Evolutionary conservation across 2,329 filamentous ascomycete genomes (phyloP), one percentile per base, ranked within the genome.

Genomic region (Fusarium xylarioides): DNA sequence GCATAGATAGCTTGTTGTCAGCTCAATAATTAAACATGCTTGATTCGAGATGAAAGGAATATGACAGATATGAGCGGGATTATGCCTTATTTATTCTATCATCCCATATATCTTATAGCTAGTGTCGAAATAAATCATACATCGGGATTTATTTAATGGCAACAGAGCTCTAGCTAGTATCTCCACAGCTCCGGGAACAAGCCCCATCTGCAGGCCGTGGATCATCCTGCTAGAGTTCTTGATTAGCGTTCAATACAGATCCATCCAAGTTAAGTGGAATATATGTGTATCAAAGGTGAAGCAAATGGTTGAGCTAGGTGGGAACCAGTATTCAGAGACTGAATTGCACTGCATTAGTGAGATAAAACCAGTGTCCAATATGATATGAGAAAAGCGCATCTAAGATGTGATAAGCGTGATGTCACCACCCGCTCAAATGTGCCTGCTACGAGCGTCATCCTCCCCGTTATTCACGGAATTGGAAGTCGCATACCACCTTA

Each of bases 341-440:
- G 16, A 37, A 37, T 23, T 21, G 26, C 11, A 35, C 28, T 18
- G 28, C 26, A 26, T 37, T 43, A 21, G 26, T 21, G n/a, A 50
- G 37, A 40, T n/a, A 21, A 23, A 35, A 23, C 15, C 23, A 38
- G 34, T 30, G 11, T 38, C 40, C 26, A 42, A 19, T 42, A 26
- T 34, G 26, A 46, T 38, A 47, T 37, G 11, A 40, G 28, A 37
- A 37, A 37, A n/a, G 5, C 23, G 26, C 5, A 34, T 35, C 32
- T 14, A 37, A 34, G 32, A n/a, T 53, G 38, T 65, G 64, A 46
- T 54, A 59, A 68, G 56, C 44, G 70, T 73, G 66, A 73, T 73
- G 66, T 73, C 70, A 73, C 57, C 53, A 47, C 30, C 62, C 50
- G 35, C 28, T 37, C 42, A 28, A 46, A 40, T 43, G 34, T 30